Evolutionary conservation across 768 basidiomycete genomes (phyloP).

Genomic region (Pleurotus citrinopileatus): DNA sequence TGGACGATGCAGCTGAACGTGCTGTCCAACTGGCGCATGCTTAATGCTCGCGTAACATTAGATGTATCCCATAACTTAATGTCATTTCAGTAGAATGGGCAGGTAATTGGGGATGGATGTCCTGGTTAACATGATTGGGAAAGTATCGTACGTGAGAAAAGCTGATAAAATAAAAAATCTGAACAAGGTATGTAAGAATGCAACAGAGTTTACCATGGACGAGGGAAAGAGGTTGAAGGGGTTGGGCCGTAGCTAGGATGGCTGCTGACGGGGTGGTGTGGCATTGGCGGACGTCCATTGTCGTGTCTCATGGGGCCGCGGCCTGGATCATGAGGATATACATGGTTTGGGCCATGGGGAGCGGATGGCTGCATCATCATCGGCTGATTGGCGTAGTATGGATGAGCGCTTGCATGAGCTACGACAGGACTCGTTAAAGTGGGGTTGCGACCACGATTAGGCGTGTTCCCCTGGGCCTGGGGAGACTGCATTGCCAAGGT

Average conservation of each 20-base stretch:
- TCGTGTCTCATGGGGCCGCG: slow-evolving; percentile 51
- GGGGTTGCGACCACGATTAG: slow-evolving; percentile 49
- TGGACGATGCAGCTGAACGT: slow-evolving; percentile 87
- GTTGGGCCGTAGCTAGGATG: slow-evolving; percentile 38
- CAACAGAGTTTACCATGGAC: slow-evolving; percentile 46
- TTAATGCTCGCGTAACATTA: slow-evolving; percentile 28
- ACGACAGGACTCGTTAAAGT: slow-evolving; percentile 74
- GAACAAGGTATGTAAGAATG: slow-evolving; percentile 24
- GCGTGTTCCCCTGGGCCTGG: slow-evolving; percentile 34
- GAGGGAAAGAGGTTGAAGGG: slow-evolving; percentile 39
- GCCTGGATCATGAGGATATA: slow-evolving; percentile 46
- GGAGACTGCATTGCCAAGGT: slow-evolving; percentile 40
- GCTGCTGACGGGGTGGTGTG: slow-evolving; percentile 20
- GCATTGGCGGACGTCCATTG: slow-evolving; percentile 42
- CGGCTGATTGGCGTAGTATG: slow-evolving; percentile 20
- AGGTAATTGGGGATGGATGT: slow-evolving; percentile 12
- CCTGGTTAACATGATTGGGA: slow-evolving; percentile 29
- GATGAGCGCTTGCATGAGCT: slow-evolving; percentile 46
- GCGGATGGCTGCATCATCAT: slow-evolving; percentile 65
- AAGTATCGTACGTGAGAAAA: slow-evolving; percentile 20
- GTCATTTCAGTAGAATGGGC: slow-evolving; percentile 11
- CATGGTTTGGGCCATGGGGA: slow-evolving; percentile 37
- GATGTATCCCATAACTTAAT: slow-evolving; percentile 13
- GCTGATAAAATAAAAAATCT: slow-evolving; percentile 24
- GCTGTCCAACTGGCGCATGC: slow-evolving; percentile 65